phyloP scores from a whole-genome alignment of 2,329 filamentous ascomycete genomes.

The Sporothrix curviconia region DNA sequence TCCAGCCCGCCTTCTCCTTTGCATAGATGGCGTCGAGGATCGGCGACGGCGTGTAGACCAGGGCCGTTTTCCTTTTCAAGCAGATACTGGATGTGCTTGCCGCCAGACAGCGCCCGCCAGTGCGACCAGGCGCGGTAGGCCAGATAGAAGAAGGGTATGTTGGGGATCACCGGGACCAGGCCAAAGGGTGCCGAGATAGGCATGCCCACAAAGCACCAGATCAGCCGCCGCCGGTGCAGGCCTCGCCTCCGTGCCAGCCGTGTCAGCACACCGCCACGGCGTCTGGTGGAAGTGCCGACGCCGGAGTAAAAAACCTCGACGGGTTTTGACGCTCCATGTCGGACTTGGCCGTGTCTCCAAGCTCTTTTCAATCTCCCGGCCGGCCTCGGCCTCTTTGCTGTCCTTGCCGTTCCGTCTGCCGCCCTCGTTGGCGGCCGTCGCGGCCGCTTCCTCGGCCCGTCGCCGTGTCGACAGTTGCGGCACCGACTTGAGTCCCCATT shows the following conservation, averaged over 20 bases:
- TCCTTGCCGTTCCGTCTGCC: neutral
- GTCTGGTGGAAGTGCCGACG: slow-evolving; percentile 57
- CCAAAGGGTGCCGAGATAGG: slow-evolving; percentile 78
- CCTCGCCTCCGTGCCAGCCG: slow-evolving; percentile 72
- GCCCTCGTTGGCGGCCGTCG: neutral
- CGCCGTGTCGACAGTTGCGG: slow-evolving; percentile 68
- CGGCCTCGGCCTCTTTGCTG: neutral
- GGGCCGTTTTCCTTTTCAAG: slow-evolving; percentile 64
- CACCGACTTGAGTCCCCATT: slow-evolving; percentile 96
- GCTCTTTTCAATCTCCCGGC: slow-evolving; percentile 22
- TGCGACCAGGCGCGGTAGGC: slow-evolving; percentile 88
- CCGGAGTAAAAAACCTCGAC: slow-evolving; percentile 73
- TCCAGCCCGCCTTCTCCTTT: slow-evolving; percentile 23
- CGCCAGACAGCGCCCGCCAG: slow-evolving; percentile 78
- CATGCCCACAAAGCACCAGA: slow-evolving; percentile 76
- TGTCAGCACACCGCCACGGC: slow-evolving; percentile 60
- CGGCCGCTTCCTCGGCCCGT: slow-evolving; percentile 41
- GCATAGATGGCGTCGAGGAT: slow-evolving; percentile 69
- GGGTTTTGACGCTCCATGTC: slow-evolving; percentile 28
- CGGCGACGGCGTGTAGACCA: slow-evolving; percentile 58
- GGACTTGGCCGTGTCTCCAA: neutral
- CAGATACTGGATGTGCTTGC: slow-evolving; percentile 77
- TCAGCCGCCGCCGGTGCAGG: slow-evolving; percentile 69
- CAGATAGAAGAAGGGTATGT: slow-evolving; percentile 95
- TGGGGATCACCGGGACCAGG: slow-evolving; percentile 82